These are phyloP conservation scores for Gigaspora rosea DNA, from an alignment of 192 early-diverging fungal genomes.

Conservation along the genomic window DNA sequence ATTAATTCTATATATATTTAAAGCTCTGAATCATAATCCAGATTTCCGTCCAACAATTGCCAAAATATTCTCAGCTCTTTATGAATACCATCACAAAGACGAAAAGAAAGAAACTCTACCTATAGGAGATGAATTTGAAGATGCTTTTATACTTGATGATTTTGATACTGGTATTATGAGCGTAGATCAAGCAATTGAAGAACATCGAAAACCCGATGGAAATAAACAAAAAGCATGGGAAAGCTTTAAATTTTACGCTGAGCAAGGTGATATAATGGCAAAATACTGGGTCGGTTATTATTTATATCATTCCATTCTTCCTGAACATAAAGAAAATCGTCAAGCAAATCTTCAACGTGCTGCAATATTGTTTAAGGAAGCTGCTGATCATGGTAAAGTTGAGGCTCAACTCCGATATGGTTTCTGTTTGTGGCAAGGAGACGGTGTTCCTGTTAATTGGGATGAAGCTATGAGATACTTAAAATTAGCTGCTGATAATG, in stretches of 20 bases:
- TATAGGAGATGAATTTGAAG: not conserved
- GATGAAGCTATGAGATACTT: no score
- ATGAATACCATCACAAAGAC: not conserved
- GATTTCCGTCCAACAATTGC: no score
- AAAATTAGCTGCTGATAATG: no score
- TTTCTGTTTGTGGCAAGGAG: no score
- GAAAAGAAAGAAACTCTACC: not conserved
- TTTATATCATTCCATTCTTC: conserved; percentile 1
- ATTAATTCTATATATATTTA: not conserved
- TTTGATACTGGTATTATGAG: no score
- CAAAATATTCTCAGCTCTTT: not conserved
- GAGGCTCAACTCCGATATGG: no score
- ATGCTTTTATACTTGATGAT: no score
- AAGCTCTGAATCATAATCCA: not conserved
- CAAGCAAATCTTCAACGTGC: not conserved
- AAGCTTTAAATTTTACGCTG: conserved; percentile 1
- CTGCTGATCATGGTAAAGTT: conserved; percentile 17
- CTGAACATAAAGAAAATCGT: not conserved
- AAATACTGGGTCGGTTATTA: conserved; percentile 27
- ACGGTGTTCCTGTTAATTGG: no score
- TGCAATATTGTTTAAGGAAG: not conserved
- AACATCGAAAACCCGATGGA: no score
- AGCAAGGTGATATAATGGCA: not conserved
- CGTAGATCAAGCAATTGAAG: no score
- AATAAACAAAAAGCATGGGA: not conserved